Percentiles rank a stretch among this genome's conserved stretches.
Conservation (phyloP, 2,329 filamentous ascomycete species). For the Gyromitra esculenta region DNA sequence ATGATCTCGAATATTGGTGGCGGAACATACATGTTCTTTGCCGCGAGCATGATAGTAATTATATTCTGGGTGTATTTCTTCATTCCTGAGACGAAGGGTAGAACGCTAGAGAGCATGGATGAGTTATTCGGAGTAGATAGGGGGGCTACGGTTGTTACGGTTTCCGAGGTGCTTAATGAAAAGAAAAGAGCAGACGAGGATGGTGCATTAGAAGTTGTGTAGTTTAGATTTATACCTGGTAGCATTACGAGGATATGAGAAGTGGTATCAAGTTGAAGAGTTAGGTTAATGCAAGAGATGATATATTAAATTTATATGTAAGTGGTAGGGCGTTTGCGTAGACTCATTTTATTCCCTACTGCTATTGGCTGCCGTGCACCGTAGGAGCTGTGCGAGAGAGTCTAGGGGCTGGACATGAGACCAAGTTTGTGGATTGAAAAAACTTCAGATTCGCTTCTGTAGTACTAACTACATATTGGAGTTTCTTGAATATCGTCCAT, state of each 20-base stretch:
- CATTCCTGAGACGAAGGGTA: conserved; percentile 72
- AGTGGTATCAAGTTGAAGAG: too few species aligned
- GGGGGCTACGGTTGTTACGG: neutral
- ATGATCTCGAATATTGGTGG: conserved; percentile 67
- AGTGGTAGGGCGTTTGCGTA: too few species aligned
- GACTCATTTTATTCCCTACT: too few species aligned
- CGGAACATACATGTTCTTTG: conserved; percentile 76
- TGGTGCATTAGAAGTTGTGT: conserved; percentile 5
- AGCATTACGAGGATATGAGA: neutral
- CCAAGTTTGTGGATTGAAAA: too few species aligned
- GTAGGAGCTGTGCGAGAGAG: too few species aligned
- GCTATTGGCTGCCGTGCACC: too few species aligned
- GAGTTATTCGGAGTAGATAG: conserved; percentile 56
- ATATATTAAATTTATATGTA: too few species aligned
- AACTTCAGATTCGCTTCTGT: too few species aligned
- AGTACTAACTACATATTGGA: too few species aligned
- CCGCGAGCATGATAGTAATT: conserved; percentile 67
- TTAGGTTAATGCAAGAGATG: neutral
- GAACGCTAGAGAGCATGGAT: conserved; percentile 73
- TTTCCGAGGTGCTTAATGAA: conserved; percentile 1
- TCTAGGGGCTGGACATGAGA: too few species aligned
- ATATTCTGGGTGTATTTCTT: conserved; percentile 66
- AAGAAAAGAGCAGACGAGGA: neutral
- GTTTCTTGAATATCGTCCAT: too few species aligned
- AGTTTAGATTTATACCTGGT: neutral